phyloP scores from a whole-genome alignment of 176 grass and related monocot genomes.

The Microstegium vimineum region DNA sequence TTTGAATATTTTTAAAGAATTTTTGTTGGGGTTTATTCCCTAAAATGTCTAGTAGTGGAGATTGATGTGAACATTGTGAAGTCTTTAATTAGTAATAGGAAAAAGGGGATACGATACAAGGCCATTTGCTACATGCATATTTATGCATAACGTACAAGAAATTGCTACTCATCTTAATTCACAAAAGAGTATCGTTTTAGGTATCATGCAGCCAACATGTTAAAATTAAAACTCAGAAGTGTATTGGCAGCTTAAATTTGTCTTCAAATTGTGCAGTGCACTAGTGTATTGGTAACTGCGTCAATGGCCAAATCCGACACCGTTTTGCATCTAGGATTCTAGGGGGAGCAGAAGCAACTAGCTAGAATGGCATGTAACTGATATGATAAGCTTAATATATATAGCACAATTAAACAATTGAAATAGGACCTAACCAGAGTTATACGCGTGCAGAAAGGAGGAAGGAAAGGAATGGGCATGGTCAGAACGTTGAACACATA shows the following conservation, averaged over 20 bases:
- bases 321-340: not conserved
- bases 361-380: not conserved
- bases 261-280: not conserved
- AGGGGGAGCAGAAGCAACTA: not conserved
- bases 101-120: not conserved
- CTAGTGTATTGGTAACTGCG: no score
- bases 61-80: no score
- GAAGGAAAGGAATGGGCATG: not conserved
- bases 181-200: no score
- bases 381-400: not conserved
- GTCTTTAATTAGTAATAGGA: not conserved
- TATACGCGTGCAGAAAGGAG: slow-evolving; percentile 28
- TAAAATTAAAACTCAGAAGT: no score
- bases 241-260: no score
- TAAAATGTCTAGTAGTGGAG: no score
- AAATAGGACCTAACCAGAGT: not conserved
- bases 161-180: not conserved
- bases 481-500: not conserved
- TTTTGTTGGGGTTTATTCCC: no score
- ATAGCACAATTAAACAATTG: not conserved
- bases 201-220: no score
- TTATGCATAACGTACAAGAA: not conserved
- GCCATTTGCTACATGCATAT: not conserved
- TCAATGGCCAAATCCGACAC: not conserved
- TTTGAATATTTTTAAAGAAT: no score